Conservation (phyloP, 2,329 filamentous ascomycete species). For the Aspergillus terreus region DNA sequence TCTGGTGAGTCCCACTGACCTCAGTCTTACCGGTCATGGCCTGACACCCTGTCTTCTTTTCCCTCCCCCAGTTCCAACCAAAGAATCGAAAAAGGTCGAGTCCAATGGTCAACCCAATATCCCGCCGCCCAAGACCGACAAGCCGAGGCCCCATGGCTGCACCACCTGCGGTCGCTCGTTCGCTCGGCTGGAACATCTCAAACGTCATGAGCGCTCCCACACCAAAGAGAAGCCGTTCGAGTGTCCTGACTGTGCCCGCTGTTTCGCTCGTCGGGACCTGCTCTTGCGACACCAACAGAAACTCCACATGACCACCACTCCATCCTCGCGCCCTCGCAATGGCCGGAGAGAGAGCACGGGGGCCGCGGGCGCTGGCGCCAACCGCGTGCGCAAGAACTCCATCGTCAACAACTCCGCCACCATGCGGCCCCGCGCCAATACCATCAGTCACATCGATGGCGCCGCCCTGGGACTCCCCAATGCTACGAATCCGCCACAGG, state of each 20-base stretch:
- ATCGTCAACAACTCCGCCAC: slow-evolving; percentile 60
- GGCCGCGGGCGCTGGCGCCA: slow-evolving; percentile 62
- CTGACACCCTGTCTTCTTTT: slow-evolving; percentile 14
- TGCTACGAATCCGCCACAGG: slow-evolving; percentile 20
- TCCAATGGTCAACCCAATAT: slow-evolving; percentile 26
- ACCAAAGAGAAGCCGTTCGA: slow-evolving; percentile 99
- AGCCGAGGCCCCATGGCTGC: slow-evolving; percentile 92
- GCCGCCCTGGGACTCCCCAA: slow-evolving; percentile 63
- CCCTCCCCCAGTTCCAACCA: slow-evolving; percentile 17
- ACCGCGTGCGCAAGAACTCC: slow-evolving; percentile 87
- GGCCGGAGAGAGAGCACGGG: slow-evolving; percentile 81
- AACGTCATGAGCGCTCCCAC: slow-evolving; percentile 95
- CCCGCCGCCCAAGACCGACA: slow-evolving; percentile 91
- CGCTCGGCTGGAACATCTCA: slow-evolving; percentile 90
- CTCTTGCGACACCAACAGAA: slow-evolving; percentile 96
- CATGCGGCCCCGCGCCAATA: slow-evolving; percentile 89
- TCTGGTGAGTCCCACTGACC: slow-evolving; percentile 31
- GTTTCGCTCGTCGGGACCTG: slow-evolving; percentile 90
- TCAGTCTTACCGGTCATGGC: slow-evolving; percentile 2
- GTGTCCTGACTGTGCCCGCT: slow-evolving; percentile 88
- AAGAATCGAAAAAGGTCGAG: slow-evolving; percentile 28
- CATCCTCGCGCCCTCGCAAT: slow-evolving; percentile 80
- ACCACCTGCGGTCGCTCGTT: slow-evolving; percentile 88
- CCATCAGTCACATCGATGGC: slow-evolving; percentile 88
- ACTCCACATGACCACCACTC: slow-evolving; percentile 87